phyloP scores from a whole-genome alignment of 2,329 filamentous ascomycete species.

The Ascocoryne sarcoides region DNA sequence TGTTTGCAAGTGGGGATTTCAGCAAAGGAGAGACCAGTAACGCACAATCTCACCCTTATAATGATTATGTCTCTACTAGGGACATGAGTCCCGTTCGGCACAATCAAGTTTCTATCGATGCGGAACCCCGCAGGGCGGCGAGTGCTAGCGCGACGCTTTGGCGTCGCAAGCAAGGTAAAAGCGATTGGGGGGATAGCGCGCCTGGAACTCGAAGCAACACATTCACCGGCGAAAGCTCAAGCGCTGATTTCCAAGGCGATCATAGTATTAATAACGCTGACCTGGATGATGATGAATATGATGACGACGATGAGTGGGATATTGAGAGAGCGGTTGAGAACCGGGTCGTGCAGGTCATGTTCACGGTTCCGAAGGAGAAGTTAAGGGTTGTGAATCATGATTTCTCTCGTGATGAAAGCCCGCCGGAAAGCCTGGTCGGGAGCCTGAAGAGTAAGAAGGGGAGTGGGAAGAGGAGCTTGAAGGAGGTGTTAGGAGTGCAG shows the following conservation, averaged over 20 bases:
- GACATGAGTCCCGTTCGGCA: constrained; percentile 21
- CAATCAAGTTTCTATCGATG: constrained; percentile 4
- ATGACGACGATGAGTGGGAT: constrained; percentile 54
- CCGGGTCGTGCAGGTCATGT: constrained; percentile 74
- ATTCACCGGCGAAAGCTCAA: constrained; percentile 8
- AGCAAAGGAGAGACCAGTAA: constrained; percentile 3
- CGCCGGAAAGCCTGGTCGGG: constrained; percentile 20
- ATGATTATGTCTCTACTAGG: constrained; percentile 2
- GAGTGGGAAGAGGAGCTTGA: constrained; percentile 15
- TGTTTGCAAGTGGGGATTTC: constrained; percentile 18
- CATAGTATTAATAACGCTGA: constrained; percentile 10
- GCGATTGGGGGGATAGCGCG: constrained; percentile 39
- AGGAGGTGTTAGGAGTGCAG: constrained; percentile 3
- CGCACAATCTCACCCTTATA: constrained; percentile 1
- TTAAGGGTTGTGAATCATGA: constrained; percentile 85
- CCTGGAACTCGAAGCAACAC: constrained; percentile 14
- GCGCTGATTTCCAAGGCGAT: constrained; percentile 1
- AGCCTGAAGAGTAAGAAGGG: constrained; percentile 21
- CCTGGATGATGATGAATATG: constrained; percentile 28
- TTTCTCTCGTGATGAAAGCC: constrained; percentile 29
- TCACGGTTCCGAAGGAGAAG: constrained; percentile 81
- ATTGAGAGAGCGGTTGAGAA: constrained; percentile 65
- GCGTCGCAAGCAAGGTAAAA: constrained; percentile 40
- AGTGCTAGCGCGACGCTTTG: constrained; percentile 39
- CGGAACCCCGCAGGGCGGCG: constrained; percentile 35